Evolutionary conservation across 192 early-diverging fungal species (phyloP).

Genomic region (Pilobolus umbonatus): DNA sequence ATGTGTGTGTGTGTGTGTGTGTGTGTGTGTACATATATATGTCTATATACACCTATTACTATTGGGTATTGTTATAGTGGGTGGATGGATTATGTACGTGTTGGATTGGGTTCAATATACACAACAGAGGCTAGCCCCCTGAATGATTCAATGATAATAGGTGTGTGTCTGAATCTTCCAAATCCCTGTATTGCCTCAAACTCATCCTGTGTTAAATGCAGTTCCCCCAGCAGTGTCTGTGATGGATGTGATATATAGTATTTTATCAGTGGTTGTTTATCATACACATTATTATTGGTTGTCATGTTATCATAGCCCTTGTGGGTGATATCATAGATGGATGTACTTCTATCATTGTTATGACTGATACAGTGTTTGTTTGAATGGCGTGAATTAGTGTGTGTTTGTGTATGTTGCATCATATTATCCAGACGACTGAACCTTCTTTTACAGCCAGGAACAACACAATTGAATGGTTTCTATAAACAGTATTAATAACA

Average conservation of each 20-base stretch:
- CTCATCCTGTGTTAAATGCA: slow-evolving; percentile 29
- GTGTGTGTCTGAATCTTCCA: slow-evolving; percentile 25
- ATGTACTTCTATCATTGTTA: too few species aligned
- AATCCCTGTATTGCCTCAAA: slow-evolving; percentile 34
- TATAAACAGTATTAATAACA: slow-evolving; percentile 41
- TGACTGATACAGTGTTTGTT: neutral
- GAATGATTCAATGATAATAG: slow-evolving; percentile 5
- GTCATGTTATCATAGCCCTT: neutral
- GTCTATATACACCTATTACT: too few species aligned
- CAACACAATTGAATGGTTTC: slow-evolving; percentile 69
- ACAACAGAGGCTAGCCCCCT: slow-evolving; percentile 6
- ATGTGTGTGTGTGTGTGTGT: too few species aligned
- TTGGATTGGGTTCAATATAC: slow-evolving; percentile 11
- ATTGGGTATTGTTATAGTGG: neutral
- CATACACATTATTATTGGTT: neutral
- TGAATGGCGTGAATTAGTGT: slow-evolving; percentile 33
- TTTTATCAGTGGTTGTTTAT: neutral
- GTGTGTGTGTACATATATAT: too few species aligned
- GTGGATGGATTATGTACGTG: neutral
- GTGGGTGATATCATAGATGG: neutral
- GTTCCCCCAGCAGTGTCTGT: slow-evolving; percentile 1
- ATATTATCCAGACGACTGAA: slow-evolving; percentile 79
- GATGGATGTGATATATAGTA: neutral
- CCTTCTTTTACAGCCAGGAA: slow-evolving; percentile 56
- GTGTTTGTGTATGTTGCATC: slow-evolving; percentile 75